Evolutionary conservation across 805 yeast genomes (phyloP).

Genomic region (Clavispora fructus): DNA sequence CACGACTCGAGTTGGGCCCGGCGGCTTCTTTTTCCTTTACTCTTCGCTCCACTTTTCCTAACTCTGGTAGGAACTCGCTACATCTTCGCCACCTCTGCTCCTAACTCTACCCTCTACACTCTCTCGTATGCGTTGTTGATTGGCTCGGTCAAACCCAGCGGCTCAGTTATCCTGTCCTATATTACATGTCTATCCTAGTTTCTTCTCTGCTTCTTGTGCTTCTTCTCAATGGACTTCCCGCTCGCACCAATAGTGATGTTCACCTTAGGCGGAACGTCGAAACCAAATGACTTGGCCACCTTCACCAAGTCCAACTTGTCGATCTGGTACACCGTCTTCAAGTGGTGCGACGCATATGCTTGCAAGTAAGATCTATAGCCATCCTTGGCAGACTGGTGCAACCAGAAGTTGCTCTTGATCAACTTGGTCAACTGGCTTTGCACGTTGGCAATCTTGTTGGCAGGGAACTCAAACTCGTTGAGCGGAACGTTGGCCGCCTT

Average conservation of each 20-base stretch:
- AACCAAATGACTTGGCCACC: conserved; percentile 94
- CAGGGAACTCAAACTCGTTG: conserved; percentile 95
- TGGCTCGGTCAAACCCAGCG: not conserved
- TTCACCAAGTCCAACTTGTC: conserved; percentile 91
- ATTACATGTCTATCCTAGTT: conserved; percentile 9
- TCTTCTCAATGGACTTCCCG: conserved; percentile 55
- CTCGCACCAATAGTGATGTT: conserved; percentile 94
- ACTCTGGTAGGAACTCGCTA: too few relatives aligned
- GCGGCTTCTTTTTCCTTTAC: too few relatives aligned
- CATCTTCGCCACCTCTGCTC: too few relatives aligned
- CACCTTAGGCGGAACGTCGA: conserved; percentile 92
- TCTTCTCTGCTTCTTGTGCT: conserved; percentile 41
- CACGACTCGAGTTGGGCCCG: too few relatives aligned
- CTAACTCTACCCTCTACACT: not conserved
- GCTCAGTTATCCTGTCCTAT: conserved; percentile 1
- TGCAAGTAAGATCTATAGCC: conserved; percentile 96
- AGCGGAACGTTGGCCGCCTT: conserved; percentile 97
- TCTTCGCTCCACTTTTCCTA: too few relatives aligned
- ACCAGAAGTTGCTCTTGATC: conserved; percentile 86
- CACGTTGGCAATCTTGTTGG: conserved; percentile 90
- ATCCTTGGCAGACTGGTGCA: conserved; percentile 93
- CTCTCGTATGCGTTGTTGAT: not conserved
- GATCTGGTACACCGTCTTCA: conserved; percentile 93
- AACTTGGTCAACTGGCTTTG: conserved; percentile 90
- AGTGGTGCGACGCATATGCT: conserved; percentile 94